Evolutionary conservation across 768 basidiomycete species (phyloP).

Genomic region (Boletus reticulatus): DNA sequence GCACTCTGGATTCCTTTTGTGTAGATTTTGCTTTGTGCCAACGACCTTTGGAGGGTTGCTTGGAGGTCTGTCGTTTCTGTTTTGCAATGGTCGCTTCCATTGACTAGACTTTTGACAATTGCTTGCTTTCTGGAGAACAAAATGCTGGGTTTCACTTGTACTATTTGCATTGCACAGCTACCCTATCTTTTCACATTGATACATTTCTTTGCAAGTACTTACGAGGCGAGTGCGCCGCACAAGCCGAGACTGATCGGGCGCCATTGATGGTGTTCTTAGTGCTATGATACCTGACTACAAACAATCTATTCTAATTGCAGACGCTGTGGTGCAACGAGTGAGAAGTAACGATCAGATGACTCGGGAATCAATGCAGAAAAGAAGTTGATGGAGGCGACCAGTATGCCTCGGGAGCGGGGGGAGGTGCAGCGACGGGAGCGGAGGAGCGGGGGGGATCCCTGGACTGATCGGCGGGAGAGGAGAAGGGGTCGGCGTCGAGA

Average conservation of each 20-base stretch:
- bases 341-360: conserved; percentile 9
- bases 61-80: conserved; percentile 21
- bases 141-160: conserved; percentile 30
- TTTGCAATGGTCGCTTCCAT: conserved; percentile 1
- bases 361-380: conserved; percentile 17
- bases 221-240: conserved; percentile 15
- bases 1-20: background rate
- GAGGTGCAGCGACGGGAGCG: conserved; percentile 16
- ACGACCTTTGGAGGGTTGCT: background rate
- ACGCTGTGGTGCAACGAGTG: conserved; percentile 6
- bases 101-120: conserved; percentile 19
- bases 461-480: conserved; percentile 18
- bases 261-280: conserved; percentile 24
- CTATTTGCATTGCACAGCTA: conserved; percentile 32
- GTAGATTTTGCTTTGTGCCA: conserved; percentile 6
- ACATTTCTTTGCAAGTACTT: conserved; percentile 26
- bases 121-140: conserved; percentile 22
- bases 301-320: conserved; percentile 30
- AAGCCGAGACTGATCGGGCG: conserved; percentile 20
- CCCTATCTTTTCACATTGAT: conserved; percentile 13
- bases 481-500: conserved; percentile 15
- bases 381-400: conserved; percentile 16
- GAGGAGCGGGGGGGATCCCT: conserved; percentile 12
- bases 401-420: conserved; percentile 13
- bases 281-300: conserved; percentile 31